Base-by-base conservation (phyloP, 441 rosid genomes). In the Kokia cookei region DNA sequence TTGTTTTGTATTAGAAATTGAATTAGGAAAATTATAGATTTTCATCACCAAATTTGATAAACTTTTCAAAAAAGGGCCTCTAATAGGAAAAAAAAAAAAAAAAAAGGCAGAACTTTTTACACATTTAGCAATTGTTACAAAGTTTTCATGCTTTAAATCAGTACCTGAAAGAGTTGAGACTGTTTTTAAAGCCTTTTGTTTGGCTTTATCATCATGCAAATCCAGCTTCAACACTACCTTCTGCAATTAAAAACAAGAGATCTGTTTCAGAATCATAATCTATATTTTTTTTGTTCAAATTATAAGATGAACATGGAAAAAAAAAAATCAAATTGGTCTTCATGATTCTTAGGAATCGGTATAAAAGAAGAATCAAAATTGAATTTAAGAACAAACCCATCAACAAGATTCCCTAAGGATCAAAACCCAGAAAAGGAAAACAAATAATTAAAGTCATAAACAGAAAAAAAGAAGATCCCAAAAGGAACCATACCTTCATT, bases 161-260 rank as follows among this genome's bases (percentile, higher is more conserved):
- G 40, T 77, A 96, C 99, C 99, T 86, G 86, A 78, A 43, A 93
- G 92, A 76, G 95, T 82, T 53, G 99, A 88, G 77, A 92, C 97
- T 37, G 90, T 89, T 83, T 85, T 96, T 72, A 96, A 55, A 45
- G 99, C 99, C 90, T 92, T 96, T 73, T 89, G 95, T 84, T 96
- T 96, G 63, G 89, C 97, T 75, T 85, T 93, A 79, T 82, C 92
- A 76, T 96, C 97, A 15, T 79, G 78, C 78, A 96, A 79, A 75
- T 93, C 98, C 90, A 93, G 37, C 78, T 84, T 92, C 82, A 96
- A 40, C 65, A 91, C 94, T 53, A 86, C 70, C 82, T 93, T 96
- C 99, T 96, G 92, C 90, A 81, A 71, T 1, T 19, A 69, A n/a
- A 45, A 7, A 50, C 72, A 45, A 15, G 14, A 65, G 61, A 71